Evolutionary conservation across 495 filamentous ascomycete genomes (phyloP).

Genomic region (Xylaria bambusicola): DNA sequence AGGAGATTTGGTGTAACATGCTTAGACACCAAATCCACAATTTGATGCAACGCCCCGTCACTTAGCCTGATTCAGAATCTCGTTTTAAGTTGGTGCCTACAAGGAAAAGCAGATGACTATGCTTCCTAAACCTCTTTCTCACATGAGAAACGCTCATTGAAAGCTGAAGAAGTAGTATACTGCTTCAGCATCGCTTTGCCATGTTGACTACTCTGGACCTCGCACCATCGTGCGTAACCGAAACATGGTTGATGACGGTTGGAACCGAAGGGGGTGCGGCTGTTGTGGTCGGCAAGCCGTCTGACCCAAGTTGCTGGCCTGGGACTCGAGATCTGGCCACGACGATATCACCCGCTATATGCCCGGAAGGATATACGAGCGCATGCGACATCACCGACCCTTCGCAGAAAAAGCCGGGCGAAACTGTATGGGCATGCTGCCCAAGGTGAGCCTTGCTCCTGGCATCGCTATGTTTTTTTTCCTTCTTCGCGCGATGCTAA

Average conservation of each 20-base stretch:
- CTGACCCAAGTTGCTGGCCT: conserved; percentile 21
- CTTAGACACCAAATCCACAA: too few species aligned
- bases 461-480: background rate
- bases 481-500: conserved; percentile 1
- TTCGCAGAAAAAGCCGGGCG: conserved; percentile 3
- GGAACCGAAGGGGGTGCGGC: background rate
- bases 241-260: conserved; percentile 10
- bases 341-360: conserved; percentile 22
- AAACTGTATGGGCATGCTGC: conserved; percentile 26
- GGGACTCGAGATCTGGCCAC: conserved; percentile 7
- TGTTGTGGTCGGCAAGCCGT: conserved; percentile 19
- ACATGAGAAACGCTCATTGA: too few species aligned
- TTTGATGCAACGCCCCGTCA: too few species aligned
- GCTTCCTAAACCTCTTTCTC: too few species aligned
- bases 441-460: conserved; percentile 12
- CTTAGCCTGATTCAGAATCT: too few species aligned
- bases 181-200: too few species aligned
- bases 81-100: too few species aligned
- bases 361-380: conserved; percentile 20
- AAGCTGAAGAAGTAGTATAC: too few species aligned
- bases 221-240: conserved; percentile 19
- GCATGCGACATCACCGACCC: conserved; percentile 19
- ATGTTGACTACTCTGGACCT: conserved; percentile 18
- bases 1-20: too few species aligned
- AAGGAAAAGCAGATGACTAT: too few species aligned